Evolutionary conservation across 225 moss, liverwort and hornwort species (phyloP).

Genomic region (Straminergon stramineum): DNA sequence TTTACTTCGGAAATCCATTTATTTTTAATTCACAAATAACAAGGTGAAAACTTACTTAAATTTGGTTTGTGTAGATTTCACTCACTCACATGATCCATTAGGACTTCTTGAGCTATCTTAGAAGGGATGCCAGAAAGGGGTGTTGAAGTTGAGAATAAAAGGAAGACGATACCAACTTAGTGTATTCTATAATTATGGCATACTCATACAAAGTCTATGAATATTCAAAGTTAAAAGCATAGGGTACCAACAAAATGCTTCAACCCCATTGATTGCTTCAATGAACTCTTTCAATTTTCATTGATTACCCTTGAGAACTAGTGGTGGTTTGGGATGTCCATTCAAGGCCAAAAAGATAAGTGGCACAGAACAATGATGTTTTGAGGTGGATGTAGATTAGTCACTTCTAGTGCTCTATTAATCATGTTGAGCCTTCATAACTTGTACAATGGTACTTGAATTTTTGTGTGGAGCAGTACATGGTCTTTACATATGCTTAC

Average conservation of each 20-base stretch:
- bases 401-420: fast-evolving
- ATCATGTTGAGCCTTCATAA: fast-evolving
- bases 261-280: background rate
- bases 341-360: background rate
- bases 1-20: too few species aligned
- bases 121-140: fast-evolving
- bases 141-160: background rate
- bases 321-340: too few species aligned
- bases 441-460: background rate
- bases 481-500: background rate
- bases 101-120: background rate
- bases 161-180: background rate
- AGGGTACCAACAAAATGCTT: too few species aligned
- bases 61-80: background rate
- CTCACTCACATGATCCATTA: background rate
- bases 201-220: fast-evolving
- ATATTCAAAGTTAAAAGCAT: background rate
- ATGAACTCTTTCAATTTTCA: background rate
- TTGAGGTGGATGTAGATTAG: background rate
- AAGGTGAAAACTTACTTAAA: background rate
- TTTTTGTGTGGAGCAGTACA: fast-evolving
- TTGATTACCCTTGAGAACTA: background rate
- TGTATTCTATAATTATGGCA: background rate
- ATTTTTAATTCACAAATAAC: background rate
- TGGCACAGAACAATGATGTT: background rate